Evolutionary conservation across 495 filamentous ascomycete genomes (phyloP).

Genomic region (Aspergillus asperescens): DNA sequence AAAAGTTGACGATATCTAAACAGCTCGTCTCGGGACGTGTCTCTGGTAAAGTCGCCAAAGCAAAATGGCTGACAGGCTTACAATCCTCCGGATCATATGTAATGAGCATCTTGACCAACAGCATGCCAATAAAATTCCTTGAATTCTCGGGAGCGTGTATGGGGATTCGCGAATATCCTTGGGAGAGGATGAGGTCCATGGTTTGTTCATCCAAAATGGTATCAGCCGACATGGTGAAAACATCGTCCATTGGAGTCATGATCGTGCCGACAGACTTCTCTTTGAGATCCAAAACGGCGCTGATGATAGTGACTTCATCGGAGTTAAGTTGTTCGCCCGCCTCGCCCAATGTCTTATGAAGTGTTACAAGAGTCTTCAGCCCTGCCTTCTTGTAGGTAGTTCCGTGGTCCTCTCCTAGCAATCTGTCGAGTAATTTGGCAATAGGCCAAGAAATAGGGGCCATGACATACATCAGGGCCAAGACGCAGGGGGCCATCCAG

Average conservation of each 20-base stretch:
- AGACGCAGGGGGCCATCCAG: slow-evolving; percentile 84
- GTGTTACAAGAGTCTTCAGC: slow-evolving; percentile 81
- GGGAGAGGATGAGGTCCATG: slow-evolving; percentile 86
- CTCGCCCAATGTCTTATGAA: slow-evolving; percentile 85
- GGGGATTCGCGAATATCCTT: slow-evolving; percentile 92
- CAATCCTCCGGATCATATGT: slow-evolving; percentile 96
- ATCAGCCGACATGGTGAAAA: slow-evolving; percentile 91
- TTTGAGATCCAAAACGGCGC: slow-evolving; percentile 90
- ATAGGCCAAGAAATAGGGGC: slow-evolving; percentile 83
- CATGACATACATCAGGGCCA: slow-evolving; percentile 86
- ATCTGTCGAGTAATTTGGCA: slow-evolving; percentile 80
- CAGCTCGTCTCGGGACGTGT: slow-evolving; percentile 93
- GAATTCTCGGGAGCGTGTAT: slow-evolving; percentile 81
- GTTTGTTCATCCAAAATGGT: slow-evolving; percentile 84
- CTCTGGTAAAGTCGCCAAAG: slow-evolving; percentile 88
- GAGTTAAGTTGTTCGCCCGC: slow-evolving; percentile 87
- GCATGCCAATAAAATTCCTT: slow-evolving; percentile 91
- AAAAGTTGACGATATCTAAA: slow-evolving; percentile 97
- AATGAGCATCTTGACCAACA: slow-evolving; percentile 95
- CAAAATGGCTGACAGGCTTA: slow-evolving; percentile 79
- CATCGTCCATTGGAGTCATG: slow-evolving; percentile 98
- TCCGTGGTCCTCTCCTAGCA: slow-evolving; percentile 88
- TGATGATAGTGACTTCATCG: slow-evolving; percentile 98
- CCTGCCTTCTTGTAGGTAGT: slow-evolving; percentile 96
- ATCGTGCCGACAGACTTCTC: slow-evolving; percentile 91